phyloP scores from a whole-genome alignment of 169 alveolate species.

The Ophryocystis elektroscirrha region DNA sequence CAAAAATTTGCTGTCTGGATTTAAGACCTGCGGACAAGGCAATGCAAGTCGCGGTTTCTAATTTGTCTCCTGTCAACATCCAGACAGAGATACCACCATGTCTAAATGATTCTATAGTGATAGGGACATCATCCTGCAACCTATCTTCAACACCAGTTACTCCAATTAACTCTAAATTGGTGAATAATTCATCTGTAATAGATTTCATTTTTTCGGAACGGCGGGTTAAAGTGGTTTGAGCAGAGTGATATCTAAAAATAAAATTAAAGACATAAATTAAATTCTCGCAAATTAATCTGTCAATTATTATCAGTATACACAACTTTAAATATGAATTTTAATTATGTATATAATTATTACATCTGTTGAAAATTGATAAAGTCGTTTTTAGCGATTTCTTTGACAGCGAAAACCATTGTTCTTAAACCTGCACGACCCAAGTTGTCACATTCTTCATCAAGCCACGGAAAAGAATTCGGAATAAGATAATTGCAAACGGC shows the following conservation, averaged over 20 bases:
- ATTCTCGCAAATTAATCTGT: not conserved
- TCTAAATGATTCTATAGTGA: conserved; percentile 67
- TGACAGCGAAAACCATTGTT: not conserved
- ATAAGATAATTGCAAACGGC: not conserved
- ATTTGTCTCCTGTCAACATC: conserved; percentile 98
- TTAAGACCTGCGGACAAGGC: conserved; percentile 83
- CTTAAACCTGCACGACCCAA: not conserved
- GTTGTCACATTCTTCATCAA: not conserved
- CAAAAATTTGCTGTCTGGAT: conserved; percentile 33
- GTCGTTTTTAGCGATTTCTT: no score
- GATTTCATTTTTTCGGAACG: conserved; percentile 36
- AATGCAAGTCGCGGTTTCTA: conserved; percentile 94
- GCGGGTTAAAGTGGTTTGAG: not conserved
- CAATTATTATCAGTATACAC: not conserved
- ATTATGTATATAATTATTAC: no score
- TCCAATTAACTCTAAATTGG: conserved; percentile 60
- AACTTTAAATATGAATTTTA: not conserved
- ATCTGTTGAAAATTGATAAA: no score
- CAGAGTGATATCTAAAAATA: not conserved
- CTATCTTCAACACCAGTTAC: conserved; percentile 90
- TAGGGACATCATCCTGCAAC: conserved; percentile 68
- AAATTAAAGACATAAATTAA: not conserved
- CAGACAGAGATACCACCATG: conserved; percentile 87
- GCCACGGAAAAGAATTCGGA: not conserved
- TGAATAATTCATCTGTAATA: conserved; percentile 25